Conservation (phyloP, 2,329 filamentous ascomycete species). For the Aureobasidium sp. region DNA sequence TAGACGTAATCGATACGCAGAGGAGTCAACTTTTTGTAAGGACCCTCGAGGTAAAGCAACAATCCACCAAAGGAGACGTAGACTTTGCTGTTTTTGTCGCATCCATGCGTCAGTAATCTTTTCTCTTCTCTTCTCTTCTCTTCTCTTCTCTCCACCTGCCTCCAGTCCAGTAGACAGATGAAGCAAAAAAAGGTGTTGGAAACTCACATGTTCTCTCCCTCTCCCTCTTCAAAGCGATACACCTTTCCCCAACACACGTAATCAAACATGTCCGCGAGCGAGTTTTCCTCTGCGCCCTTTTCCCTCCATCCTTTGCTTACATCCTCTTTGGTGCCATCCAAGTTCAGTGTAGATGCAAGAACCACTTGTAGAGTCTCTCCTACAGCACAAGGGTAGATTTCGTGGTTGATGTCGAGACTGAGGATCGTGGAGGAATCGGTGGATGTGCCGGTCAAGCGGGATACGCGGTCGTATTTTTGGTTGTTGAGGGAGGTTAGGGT, state of each 20-base stretch:
- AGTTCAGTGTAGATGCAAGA: slow-evolving; percentile 83
- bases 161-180: no score
- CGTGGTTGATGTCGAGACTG: slow-evolving; percentile 92
- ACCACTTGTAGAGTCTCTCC: slow-evolving; percentile 85
- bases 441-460: slow-evolving; percentile 82
- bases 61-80: slow-evolving; percentile 96
- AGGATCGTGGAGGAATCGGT: slow-evolving; percentile 79
- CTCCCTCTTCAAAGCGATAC: slow-evolving; percentile 87
- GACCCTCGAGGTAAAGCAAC: slow-evolving; percentile 90
- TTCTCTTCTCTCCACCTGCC: no score
- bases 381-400: slow-evolving; percentile 82
- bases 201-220: slow-evolving; percentile 76
- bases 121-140: no score
- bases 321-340: slow-evolving; percentile 78
- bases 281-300: slow-evolving; percentile 57
- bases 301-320: slow-evolving; percentile 73
- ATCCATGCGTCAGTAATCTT: neutral
- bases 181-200: slow-evolving; percentile 17
- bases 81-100: slow-evolving; percentile 63
- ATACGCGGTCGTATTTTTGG: slow-evolving; percentile 95
- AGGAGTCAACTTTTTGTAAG: slow-evolving; percentile 94
- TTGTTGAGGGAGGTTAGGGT: slow-evolving; percentile 81
- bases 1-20: slow-evolving; percentile 95
- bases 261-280: slow-evolving; percentile 81
- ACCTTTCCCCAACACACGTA: slow-evolving; percentile 93